Evolutionary conservation across 2,329 filamentous ascomycete species (phyloP).

Genomic region (Myriangium duriaei): DNA sequence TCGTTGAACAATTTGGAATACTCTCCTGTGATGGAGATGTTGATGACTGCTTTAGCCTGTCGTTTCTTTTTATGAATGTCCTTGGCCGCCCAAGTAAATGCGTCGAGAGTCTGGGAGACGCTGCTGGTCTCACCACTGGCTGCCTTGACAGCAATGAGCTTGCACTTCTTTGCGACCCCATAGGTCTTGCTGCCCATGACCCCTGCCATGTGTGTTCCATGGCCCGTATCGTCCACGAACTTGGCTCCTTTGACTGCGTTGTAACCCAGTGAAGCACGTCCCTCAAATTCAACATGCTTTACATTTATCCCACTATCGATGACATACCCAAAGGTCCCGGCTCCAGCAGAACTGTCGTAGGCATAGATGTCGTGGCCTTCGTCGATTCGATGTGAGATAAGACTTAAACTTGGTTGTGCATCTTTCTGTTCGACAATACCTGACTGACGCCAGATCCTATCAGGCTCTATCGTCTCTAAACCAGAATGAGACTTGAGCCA

Average conservation of each 20-base stretch:
- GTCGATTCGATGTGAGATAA: slow-evolving; percentile 14
- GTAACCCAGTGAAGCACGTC: slow-evolving; percentile 23
- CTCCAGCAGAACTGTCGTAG: slow-evolving; percentile 11
- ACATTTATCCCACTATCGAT: slow-evolving; percentile 23
- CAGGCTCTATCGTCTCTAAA: slow-evolving; percentile 13
- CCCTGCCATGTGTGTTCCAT: slow-evolving; percentile 52
- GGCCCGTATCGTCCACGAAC: slow-evolving; percentile 41
- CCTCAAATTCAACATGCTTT: slow-evolving; percentile 22
- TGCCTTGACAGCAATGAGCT: slow-evolving; percentile 49
- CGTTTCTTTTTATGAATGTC: slow-evolving; percentile 17
- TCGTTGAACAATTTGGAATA: slow-evolving; percentile 37
- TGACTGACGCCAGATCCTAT: slow-evolving; percentile 13
- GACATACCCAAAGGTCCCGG: slow-evolving; percentile 30
- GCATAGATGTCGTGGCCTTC: slow-evolving; percentile 10
- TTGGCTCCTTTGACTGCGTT: slow-evolving; percentile 18
- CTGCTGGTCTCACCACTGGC: slow-evolving; percentile 28
- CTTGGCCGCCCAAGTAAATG: slow-evolving; percentile 41
- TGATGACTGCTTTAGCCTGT: slow-evolving; percentile 36
- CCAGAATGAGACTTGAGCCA: slow-evolving; percentile 30
- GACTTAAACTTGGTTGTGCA: not conserved
- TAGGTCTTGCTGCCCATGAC: slow-evolving; percentile 49
- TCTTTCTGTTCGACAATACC: slow-evolving; percentile 20
- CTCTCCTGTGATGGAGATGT: slow-evolving; percentile 42
- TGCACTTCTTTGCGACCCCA: slow-evolving; percentile 48
- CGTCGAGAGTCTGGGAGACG: slow-evolving; percentile 43